Base-by-base conservation (phyloP, 495 filamentous ascomycete species). In the Penicillium macrosclerotiorum region DNA sequence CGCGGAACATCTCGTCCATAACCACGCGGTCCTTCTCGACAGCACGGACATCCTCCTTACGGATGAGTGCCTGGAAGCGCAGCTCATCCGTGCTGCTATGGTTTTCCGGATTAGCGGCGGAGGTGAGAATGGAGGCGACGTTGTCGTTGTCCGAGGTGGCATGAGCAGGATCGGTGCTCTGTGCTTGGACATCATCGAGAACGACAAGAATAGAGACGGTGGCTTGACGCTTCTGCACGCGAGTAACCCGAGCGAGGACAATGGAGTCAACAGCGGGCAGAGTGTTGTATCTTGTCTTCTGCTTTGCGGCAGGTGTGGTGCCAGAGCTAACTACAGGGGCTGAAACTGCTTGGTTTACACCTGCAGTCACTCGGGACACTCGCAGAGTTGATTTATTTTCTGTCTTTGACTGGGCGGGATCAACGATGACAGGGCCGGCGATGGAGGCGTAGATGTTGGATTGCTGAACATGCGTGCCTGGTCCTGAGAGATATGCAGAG, bases 21-120 rank as follows among this genome's bases (percentile, higher is more conserved):
- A 88, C 87, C 17, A 97, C 89, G 42, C 82, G 85, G 48, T 98
- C 93, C 71, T 95, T 95, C 78, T 98, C 93, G 29, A 92, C 95
- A 13, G 89, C 90, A 40, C 93, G 75, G 9, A 98, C 88, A 57
- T 98, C 93, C 67, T 97, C 92, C 49, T 82, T 81, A 7, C 92
- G 76, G 33, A 84, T 76, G 11, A 74, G 56, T 5, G 65, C 75
- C 34, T 68, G 70, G 63, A 73, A 80, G 13, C 71, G 65, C 12
- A 74, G 55, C 38, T 76, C 76, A 37, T 79, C 75, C 9, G 68
- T 66, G 46, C 55, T 75, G 37, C 61, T 71, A 48, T 73, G 64
- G 50, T 72, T 73, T 41, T 73, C 70, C 2, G 69, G 66, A 48
- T 74, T 69, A 14, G 69, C 66, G 30, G 69, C 65, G 12, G 64